Percentiles rank a stretch among this genome's conserved stretches.
Conservation (phyloP, 441 rosid species). For the Syzygium syzygioides region DNA sequence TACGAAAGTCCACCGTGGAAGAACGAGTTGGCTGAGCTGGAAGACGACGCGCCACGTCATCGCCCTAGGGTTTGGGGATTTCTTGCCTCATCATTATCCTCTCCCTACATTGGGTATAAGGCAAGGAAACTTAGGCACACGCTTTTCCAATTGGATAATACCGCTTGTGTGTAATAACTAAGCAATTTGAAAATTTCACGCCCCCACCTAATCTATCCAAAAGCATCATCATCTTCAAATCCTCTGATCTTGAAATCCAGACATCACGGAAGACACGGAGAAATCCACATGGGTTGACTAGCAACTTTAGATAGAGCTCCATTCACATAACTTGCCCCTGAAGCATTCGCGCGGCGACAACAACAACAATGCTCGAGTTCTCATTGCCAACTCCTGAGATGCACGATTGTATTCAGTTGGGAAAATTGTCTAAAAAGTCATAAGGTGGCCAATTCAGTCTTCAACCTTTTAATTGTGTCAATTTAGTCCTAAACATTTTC, state of each 20-base stretch:
- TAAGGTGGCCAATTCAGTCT: fast-evolving
- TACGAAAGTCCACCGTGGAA: not conserved
- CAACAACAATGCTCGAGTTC: not conserved
- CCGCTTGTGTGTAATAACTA: not conserved
- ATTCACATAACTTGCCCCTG: not conserved
- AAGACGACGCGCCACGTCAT: not conserved
- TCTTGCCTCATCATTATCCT: not conserved
- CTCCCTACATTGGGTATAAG: not conserved
- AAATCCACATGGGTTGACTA: not conserved
- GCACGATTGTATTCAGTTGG: not conserved
- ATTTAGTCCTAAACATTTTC: not conserved
- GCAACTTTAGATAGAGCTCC: not conserved
- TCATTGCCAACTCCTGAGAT: not conserved
- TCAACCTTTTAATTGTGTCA: not conserved
- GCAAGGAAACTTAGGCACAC: not conserved
- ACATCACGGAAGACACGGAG: not conserved
- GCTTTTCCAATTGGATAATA: not conserved
- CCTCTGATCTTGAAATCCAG: not conserved
- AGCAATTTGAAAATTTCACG: not conserved
- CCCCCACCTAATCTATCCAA: not conserved
- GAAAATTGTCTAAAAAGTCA: fast-evolving
- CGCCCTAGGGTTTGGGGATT: not conserved
- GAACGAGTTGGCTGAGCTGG: not conserved
- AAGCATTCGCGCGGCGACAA: fast-evolving
- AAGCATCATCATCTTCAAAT: not conserved